Conservation (phyloP, 179 eudicot genomes). For the Spergularia azorica region DNA sequence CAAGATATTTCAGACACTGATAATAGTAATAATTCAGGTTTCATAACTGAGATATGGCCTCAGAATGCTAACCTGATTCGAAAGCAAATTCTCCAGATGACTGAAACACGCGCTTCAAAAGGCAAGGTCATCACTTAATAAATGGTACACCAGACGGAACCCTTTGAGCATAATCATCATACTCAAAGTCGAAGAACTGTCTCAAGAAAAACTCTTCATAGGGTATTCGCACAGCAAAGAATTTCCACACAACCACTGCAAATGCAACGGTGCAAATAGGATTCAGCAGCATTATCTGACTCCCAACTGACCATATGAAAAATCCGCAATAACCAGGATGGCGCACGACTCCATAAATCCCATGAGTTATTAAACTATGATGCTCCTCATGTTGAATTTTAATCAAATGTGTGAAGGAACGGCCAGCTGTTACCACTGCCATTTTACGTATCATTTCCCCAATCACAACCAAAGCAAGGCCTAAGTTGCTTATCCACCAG, state of each 20-base stretch:
- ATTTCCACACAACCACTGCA: conserved; percentile 74
- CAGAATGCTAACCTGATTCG: conserved; percentile 28
- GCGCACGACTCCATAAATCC: conserved; percentile 62
- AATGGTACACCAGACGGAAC: conserved; percentile 84
- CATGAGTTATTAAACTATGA: conserved; percentile 68
- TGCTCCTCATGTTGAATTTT: conserved; percentile 69
- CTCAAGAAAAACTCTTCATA: conserved; percentile 83
- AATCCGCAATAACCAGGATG: conserved; percentile 89
- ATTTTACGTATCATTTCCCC: conserved; percentile 76
- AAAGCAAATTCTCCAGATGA: not conserved
- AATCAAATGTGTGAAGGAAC: conserved; percentile 81
- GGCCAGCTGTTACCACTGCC: conserved; percentile 91
- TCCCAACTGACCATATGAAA: conserved; percentile 86
- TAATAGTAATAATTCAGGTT: not conserved
- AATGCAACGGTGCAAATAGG: conserved; percentile 68
- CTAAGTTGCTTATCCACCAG: conserved; percentile 79
- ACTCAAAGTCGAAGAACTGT: conserved; percentile 72
- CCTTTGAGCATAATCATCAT: conserved; percentile 64
- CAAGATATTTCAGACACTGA: conserved; percentile 5
- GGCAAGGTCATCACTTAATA: conserved; percentile 45
- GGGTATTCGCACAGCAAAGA: conserved; percentile 70
- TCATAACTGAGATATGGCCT: not conserved
- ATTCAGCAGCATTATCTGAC: conserved; percentile 85
- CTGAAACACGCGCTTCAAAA: not conserved
- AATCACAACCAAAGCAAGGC: conserved; percentile 62